Evolutionary conservation across 202 grass and related monocot species (phyloP).

Genomic region (Setaria italica): DNA sequence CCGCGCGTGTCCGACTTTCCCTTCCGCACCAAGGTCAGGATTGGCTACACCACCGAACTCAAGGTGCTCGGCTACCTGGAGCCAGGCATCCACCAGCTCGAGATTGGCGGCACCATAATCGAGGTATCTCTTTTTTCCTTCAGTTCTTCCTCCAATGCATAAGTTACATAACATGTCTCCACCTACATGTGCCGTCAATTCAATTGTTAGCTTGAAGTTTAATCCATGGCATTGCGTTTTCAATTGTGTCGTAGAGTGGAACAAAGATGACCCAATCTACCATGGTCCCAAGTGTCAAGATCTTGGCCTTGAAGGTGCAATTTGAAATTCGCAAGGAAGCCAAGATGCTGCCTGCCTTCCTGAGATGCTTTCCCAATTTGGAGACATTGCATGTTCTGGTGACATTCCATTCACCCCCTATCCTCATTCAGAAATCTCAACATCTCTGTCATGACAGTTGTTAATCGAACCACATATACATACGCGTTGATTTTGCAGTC

Average conservation of each 20-base stretch:
- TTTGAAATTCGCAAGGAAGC: slow-evolving; percentile 46
- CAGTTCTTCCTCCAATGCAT: neutral
- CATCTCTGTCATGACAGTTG: neutral
- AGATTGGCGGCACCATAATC: slow-evolving; percentile 51
- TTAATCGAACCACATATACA: neutral
- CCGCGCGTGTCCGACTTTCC: neutral
- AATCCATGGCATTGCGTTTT: slow-evolving; percentile 10
- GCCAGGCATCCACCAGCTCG: slow-evolving; percentile 36
- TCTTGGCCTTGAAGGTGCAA: slow-evolving; percentile 52
- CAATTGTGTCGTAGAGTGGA: slow-evolving; percentile 50
- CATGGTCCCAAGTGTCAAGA: slow-evolving; percentile 55
- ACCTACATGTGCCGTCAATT: neutral
- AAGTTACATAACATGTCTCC: neutral
- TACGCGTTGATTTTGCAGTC: slow-evolving; percentile 29
- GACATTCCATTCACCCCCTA: neutral
- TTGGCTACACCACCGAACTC: slow-evolving; percentile 50
- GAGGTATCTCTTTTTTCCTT: slow-evolving; percentile 33
- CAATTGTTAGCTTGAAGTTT: slow-evolving; percentile 11
- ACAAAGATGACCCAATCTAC: slow-evolving; percentile 37
- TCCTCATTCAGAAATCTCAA: slow-evolving; percentile 9
- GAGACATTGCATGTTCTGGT: slow-evolving; percentile 62
- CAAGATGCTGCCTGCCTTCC: slow-evolving; percentile 42
- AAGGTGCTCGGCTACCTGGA: slow-evolving; percentile 60
- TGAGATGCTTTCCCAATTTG: slow-evolving; percentile 68
- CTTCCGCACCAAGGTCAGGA: slow-evolving; percentile 27